Evolutionary conservation across 2,329 filamentous ascomycete genomes (phyloP).

Genomic region (Monosporascus sp.): DNA sequence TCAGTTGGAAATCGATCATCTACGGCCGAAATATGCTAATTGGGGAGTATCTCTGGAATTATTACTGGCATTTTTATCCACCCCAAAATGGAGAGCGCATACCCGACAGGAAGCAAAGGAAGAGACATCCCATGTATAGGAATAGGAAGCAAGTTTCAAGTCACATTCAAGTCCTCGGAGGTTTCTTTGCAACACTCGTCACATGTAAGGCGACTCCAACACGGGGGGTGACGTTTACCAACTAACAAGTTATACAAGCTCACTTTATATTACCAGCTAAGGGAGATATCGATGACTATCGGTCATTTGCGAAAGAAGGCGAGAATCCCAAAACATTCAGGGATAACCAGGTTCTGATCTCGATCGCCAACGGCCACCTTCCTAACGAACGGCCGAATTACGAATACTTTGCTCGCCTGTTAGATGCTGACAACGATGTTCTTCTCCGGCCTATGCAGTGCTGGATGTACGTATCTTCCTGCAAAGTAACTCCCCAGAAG

Average conservation of each 20-base stretch:
- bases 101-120: conserved; percentile 41
- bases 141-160: conserved; percentile 61
- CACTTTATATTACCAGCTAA: conserved; percentile 56
- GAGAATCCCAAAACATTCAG: conserved; percentile 54
- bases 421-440: conserved; percentile 50
- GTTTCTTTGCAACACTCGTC: conserved; percentile 57
- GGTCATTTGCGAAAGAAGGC: conserved; percentile 29
- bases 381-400: conserved; percentile 57
- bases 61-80: conserved; percentile 40
- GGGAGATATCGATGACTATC: conserved; percentile 45
- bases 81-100: conserved; percentile 33
- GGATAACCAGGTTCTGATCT: conserved; percentile 58
- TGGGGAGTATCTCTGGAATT: conserved; percentile 58
- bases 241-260: conserved; percentile 31
- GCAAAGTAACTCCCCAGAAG: conserved; percentile 45
- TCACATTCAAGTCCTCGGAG: conserved; percentile 66
- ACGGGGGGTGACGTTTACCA: not conserved
- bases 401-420: conserved; percentile 54
- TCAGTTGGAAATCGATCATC: conserved; percentile 57
- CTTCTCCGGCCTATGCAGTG: conserved; percentile 52
- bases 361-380: conserved; percentile 51
- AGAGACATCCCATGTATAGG: conserved; percentile 29
- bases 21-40: conserved; percentile 68
- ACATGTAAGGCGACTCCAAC: conserved; percentile 47
- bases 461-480: conserved; percentile 54